These are phyloP conservation scores for Trichoderma erinaceum DNA, from an alignment of 495 filamentous ascomycete species.

Conservation along the genomic window DNA sequence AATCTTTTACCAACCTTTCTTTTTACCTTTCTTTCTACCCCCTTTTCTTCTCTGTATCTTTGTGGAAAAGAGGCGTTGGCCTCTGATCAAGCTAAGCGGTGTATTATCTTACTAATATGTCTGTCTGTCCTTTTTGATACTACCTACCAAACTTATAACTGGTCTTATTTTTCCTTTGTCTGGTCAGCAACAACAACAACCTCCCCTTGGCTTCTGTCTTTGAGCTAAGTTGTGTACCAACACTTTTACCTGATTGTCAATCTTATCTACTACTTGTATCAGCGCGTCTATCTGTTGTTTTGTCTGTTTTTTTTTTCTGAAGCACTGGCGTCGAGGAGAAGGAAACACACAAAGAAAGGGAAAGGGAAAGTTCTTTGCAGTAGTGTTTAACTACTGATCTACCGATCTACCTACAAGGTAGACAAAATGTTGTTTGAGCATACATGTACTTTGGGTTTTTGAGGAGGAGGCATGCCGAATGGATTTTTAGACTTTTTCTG, in stretches of 20 bases:
- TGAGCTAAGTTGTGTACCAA: neutral
- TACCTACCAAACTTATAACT: neutral
- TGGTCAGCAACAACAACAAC: no score
- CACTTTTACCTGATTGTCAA: neutral
- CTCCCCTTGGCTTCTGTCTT: neutral
- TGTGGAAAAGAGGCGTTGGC: neutral
- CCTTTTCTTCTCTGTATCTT: neutral
- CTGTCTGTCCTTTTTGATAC: neutral
- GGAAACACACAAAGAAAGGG: no score
- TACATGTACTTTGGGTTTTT: neutral
- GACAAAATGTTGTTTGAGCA: no score
- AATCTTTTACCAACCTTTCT: neutral
- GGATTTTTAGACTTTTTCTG: neutral
- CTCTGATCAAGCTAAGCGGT: neutral
- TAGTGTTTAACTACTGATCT: no score
- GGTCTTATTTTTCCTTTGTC: conserved; percentile 2
- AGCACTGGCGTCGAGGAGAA: no score
- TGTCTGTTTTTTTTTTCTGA: neutral
- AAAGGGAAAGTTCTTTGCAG: no score
- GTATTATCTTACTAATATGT: neutral
- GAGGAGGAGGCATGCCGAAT: neutral
- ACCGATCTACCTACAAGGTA: no score
- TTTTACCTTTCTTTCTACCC: neutral
- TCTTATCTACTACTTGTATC: neutral
- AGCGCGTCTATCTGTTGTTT: neutral